Percentiles rank a stretch among this genome's conserved stretches.
These are phyloP conservation scores for Dichomitus squalens DNA, from an alignment of 1,284 basidiomycete species.

Conservation along the genomic window DNA sequence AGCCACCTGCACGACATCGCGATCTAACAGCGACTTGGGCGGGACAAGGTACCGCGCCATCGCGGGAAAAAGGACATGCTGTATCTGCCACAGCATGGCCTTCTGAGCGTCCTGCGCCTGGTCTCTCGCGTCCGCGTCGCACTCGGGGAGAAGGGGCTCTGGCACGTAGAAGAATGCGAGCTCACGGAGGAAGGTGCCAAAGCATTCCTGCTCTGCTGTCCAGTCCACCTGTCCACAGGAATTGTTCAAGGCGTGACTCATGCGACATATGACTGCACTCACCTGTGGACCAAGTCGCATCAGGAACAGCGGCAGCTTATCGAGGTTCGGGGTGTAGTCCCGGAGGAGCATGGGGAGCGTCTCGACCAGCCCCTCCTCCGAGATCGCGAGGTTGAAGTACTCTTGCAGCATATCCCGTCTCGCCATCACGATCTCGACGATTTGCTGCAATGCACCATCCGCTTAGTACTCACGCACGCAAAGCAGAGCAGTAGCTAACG, in stretches of 20 bases:
- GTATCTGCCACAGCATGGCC: constrained; percentile 80
- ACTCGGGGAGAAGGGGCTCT: constrained; percentile 39
- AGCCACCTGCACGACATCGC: constrained; percentile 84
- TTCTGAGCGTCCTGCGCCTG: constrained; percentile 61
- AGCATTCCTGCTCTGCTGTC: constrained; percentile 85
- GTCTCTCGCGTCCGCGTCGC: constrained; percentile 22
- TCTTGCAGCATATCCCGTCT: constrained; percentile 88
- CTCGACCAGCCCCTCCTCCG: constrained; percentile 64
- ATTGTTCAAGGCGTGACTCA: neutral
- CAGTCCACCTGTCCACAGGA: constrained; percentile 75
- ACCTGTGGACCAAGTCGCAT: constrained; percentile 88
- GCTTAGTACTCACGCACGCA: neutral
- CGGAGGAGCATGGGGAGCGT: constrained; percentile 82
- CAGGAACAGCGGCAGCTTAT: constrained; percentile 82
- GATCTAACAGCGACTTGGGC: constrained; percentile 69
- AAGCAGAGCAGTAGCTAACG: neutral
- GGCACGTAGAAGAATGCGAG: constrained; percentile 91
- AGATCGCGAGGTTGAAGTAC: constrained; percentile 85
- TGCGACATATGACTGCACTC: constrained; percentile 18
- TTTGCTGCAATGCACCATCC: constrained; percentile 47
- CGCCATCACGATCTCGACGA: constrained; percentile 54
- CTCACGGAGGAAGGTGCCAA: constrained; percentile 84
- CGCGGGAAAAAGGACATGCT: constrained; percentile 86
- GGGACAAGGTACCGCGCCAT: constrained; percentile 75
- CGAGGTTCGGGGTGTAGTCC: constrained; percentile 85